Percentiles rank a stretch among this genome's conserved stretches.
These are phyloP conservation scores for Lentinula novae-zelandiae DNA, from an alignment of 1,284 basidiomycete genomes.

Conservation along the genomic window DNA sequence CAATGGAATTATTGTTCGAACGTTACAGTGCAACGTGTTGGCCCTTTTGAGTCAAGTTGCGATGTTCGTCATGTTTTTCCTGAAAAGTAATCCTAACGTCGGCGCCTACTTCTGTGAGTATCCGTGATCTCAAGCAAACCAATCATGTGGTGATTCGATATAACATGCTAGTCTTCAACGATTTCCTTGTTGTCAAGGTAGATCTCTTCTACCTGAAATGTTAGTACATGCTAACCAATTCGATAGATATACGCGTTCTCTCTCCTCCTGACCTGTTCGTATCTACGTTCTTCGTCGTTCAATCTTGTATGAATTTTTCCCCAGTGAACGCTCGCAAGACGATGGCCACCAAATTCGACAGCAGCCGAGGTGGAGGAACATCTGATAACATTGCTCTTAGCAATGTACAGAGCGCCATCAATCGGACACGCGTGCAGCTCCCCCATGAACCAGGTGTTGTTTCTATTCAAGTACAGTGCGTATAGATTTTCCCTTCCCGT, in stretches of 20 bases:
- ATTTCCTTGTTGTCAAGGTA: conserved; percentile 6
- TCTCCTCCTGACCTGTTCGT: neutral
- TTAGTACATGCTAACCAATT: neutral
- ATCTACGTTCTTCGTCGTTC: neutral
- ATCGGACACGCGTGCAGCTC: conserved; percentile 1
- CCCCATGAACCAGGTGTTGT: conserved; percentile 2
- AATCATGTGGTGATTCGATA: neutral
- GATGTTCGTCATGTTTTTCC: conserved; percentile 7
- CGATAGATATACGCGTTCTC: conserved; percentile 1
- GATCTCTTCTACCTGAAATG: neutral
- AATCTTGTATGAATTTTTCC: neutral
- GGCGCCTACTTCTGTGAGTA: conserved; percentile 1
- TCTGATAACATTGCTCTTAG: conserved; percentile 7
- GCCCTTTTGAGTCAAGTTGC: conserved; percentile 1
- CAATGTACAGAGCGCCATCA: conserved; percentile 2
- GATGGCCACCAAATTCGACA: conserved; percentile 5
- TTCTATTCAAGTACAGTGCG: conserved; percentile 6
- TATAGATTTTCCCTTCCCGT: neutral
- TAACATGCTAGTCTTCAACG: neutral
- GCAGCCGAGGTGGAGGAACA: neutral
- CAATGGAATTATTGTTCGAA: conserved; percentile 1
- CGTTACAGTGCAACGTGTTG: conserved; percentile 3
- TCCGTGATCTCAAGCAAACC: no score
- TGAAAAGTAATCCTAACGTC: neutral
- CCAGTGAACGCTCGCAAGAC: conserved; percentile 5